Percentiles rank a stretch among this genome's conserved stretches.
phyloP scores from a whole-genome alignment of 2,329 filamentous ascomycete species.

The Talaromyces sp. region DNA sequence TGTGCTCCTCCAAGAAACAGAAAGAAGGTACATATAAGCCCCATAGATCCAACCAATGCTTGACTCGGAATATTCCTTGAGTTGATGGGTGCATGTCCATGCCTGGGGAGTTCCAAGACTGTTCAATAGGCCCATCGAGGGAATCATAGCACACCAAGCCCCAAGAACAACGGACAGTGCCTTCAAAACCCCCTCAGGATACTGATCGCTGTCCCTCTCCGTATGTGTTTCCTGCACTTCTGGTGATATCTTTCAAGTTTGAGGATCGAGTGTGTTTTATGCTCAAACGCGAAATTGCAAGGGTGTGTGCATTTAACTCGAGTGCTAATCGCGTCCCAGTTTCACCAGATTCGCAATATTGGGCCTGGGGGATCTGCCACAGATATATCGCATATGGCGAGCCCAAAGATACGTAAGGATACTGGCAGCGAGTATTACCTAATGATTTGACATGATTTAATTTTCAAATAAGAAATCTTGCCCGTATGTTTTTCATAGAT shows the following conservation, averaged over 20 bases:
- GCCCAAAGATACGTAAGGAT: no score
- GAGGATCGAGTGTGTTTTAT: neutral
- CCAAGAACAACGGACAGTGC: slow-evolving; percentile 47
- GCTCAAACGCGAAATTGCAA: no score
- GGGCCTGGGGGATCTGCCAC: no score
- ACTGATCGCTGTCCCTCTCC: neutral
- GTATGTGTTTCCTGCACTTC: neutral
- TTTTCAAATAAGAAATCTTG: no score
- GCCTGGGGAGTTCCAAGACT: slow-evolving; percentile 39
- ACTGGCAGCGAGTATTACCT: no score
- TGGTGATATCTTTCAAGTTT: neutral
- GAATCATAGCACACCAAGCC: slow-evolving; percentile 40
- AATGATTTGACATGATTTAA: no score
- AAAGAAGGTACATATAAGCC: slow-evolving; percentile 38
- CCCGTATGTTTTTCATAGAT: neutral
- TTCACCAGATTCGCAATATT: no score
- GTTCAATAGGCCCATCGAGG: slow-evolving; percentile 42
- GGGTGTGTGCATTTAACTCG: no score
- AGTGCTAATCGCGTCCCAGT: no score
- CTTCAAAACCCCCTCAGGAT: slow-evolving; percentile 42
- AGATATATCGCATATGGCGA: no score
- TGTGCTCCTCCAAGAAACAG: slow-evolving; percentile 25
- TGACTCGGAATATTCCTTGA: slow-evolving; percentile 34
- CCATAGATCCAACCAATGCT: slow-evolving; percentile 43
- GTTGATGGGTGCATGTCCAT: slow-evolving; percentile 35